Conservation (phyloP, 2,329 filamentous ascomycete genomes). For the Botryotinia convoluta region DNA sequence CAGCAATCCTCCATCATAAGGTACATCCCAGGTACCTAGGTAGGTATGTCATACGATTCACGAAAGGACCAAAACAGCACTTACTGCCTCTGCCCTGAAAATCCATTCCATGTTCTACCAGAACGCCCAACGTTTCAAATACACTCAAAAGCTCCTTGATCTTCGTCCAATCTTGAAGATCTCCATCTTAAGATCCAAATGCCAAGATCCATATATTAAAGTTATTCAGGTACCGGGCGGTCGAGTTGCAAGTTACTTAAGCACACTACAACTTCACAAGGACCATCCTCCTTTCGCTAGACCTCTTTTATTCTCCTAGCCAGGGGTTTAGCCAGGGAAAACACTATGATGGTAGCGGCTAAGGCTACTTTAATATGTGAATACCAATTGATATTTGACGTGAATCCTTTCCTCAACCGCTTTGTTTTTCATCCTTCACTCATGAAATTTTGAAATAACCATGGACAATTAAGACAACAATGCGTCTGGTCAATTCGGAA, state of each 20-base stretch:
- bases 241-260: not conserved
- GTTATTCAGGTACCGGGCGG: not conserved
- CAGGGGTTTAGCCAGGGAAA: not conserved
- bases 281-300: not conserved
- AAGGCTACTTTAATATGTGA: not conserved
- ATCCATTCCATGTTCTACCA: not conserved
- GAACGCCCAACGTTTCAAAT: slow-evolving; percentile 9
- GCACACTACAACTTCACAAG: not conserved
- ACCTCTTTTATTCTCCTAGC: not conserved
- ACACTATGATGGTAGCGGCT: slow-evolving; percentile 2
- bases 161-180: slow-evolving; percentile 21
- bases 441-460: not conserved
- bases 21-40: not conserved
- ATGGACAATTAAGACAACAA: not conserved
- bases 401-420: slow-evolving; percentile 13
- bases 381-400: not conserved
- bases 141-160: slow-evolving; percentile 6
- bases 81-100: not conserved
- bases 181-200: slow-evolving; percentile 11
- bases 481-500: not conserved
- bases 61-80: not conserved
- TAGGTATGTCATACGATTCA: not conserved
- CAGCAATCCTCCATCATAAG: not conserved
- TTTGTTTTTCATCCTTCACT: not conserved
- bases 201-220: slow-evolving; percentile 22